Evolutionary conservation across 2,329 filamentous ascomycete species (phyloP), one percentile per base, ranked within the genome.

Genomic region (Coleophoma crateriformis): DNA sequence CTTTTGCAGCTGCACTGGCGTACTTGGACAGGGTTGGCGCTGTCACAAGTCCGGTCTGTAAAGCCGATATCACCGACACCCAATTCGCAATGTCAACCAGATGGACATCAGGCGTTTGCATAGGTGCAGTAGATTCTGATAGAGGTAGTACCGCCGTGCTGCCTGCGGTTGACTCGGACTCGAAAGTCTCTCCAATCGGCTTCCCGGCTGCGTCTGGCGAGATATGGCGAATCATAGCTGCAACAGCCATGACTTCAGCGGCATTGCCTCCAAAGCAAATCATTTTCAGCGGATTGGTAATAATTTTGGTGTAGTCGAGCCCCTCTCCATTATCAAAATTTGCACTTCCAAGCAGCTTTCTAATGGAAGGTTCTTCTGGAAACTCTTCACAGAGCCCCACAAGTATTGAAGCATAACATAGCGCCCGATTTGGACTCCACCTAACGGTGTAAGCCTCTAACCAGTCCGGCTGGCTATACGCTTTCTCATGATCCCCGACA

Each of bases 31-130:
- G 58, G 0, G 65, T 58, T 0, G 72, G 73, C 1, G 78, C 66
- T 1, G 69, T 74, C 0, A 73, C 81, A 39, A 90, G 71, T 10
- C 73, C 71, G 1, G 67, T 58, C 14, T 78, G 71, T 4, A 96
- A 72, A 7, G 74, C 73, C 0, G 70, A 60, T 7, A 87, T 71
- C 10, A 90, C 79, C 1, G 65, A 53, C 0, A 70, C 71, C 91
- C 91, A 96, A 33, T 88, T 82, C 1, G 85, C 91, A 13, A 88
- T 82, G 68, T 96, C 91, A 45, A 95, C 69, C n/a, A 88, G 81
- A 4, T 74, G 78, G 12, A 92, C 68, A 22, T 66, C 48, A 13
- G 53, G 70, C 14, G 20, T 39, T 11, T n/a, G 8, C 38, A 12
- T 22, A 33, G 39, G 17, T 7, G 40, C 22, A 7, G 20, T 32